A percentile compares a stretch with the other conserved stretches of the same genome.
Conservation (phyloP, 2,329 filamentous ascomycete genomes). For the Chrysoporthe puriensis region DNA sequence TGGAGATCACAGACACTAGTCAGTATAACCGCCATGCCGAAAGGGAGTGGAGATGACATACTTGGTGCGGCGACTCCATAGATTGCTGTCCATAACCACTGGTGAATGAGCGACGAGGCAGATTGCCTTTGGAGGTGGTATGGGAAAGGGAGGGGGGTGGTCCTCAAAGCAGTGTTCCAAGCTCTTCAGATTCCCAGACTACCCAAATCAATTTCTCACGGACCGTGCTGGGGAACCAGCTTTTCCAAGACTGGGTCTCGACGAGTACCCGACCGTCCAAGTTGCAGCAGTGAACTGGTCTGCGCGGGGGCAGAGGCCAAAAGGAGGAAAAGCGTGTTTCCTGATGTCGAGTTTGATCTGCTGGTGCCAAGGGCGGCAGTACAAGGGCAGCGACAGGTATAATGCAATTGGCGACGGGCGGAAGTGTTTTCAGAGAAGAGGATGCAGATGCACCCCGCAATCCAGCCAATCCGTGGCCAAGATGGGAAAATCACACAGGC, state of each 20-base stretch:
- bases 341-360: background rate
- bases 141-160: slow-evolving; percentile 10
- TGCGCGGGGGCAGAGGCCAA: background rate
- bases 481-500: background rate
- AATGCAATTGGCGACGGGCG: background rate
- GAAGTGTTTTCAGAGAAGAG: background rate
- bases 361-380: background rate
- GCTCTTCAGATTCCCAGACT: slow-evolving; percentile 19
- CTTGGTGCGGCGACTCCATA: slow-evolving; percentile 86
- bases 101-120: slow-evolving; percentile 27
- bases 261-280: background rate
- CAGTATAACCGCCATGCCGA: background rate
- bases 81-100: slow-evolving; percentile 59
- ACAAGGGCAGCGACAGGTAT: background rate
- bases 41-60: slow-evolving; percentile 48
- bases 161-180: slow-evolving; percentile 23
- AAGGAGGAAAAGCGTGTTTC: background rate
- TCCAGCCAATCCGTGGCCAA: background rate
- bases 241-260: slow-evolving; percentile 2
- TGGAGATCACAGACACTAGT: slow-evolving; percentile 43
- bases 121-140: slow-evolving; percentile 20
- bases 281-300: background rate
- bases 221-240: slow-evolving; percentile 12
- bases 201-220: slow-evolving; percentile 15
- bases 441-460: background rate